These are phyloP conservation scores for Candida tropicalis DNA, from an alignment of 1,139 yeast genomes.

Conservation along the genomic window DNA sequence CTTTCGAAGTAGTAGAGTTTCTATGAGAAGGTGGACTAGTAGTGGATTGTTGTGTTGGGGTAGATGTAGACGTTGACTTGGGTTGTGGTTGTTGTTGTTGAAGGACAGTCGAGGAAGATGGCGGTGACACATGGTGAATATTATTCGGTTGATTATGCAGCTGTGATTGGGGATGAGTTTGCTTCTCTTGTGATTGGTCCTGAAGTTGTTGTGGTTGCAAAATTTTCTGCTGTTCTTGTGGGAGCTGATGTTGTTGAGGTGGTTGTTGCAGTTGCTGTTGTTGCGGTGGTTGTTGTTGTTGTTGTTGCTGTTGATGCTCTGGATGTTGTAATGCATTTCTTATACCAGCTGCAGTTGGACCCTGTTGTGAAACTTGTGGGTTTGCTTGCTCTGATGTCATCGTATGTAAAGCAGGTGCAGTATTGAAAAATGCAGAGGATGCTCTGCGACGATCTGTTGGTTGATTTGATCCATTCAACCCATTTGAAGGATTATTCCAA, in stretches of 20 bases:
- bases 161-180: background rate
- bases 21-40: slow-evolving; percentile 15
- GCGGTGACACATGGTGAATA: slow-evolving; percentile 11
- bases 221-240: slow-evolving; percentile 14
- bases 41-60: slow-evolving; percentile 18
- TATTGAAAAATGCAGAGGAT: slow-evolving; percentile 38
- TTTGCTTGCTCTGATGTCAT: slow-evolving; percentile 12
- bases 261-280: slow-evolving; percentile 21
- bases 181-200: slow-evolving; percentile 13
- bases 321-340: slow-evolving; percentile 15
- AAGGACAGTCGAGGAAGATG: background rate
- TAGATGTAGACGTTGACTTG: slow-evolving; percentile 13
- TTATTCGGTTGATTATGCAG: slow-evolving; percentile 7
- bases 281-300: slow-evolving; percentile 18
- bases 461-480: slow-evolving; percentile 8
- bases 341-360: slow-evolving; percentile 16
- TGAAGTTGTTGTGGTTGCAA: slow-evolving; percentile 8
- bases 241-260: slow-evolving; percentile 19
- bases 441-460: slow-evolving; percentile 25
- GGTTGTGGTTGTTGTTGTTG: slow-evolving; percentile 15
- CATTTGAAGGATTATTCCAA: slow-evolving; percentile 18
- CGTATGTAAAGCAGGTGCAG: slow-evolving; percentile 18
- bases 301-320: slow-evolving; percentile 14
- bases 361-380: slow-evolving; percentile 13
- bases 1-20: slow-evolving; percentile 26